phyloP scores from a whole-genome alignment of 495 filamentous ascomycete species.

The Penicillium egyptiacum region DNA sequence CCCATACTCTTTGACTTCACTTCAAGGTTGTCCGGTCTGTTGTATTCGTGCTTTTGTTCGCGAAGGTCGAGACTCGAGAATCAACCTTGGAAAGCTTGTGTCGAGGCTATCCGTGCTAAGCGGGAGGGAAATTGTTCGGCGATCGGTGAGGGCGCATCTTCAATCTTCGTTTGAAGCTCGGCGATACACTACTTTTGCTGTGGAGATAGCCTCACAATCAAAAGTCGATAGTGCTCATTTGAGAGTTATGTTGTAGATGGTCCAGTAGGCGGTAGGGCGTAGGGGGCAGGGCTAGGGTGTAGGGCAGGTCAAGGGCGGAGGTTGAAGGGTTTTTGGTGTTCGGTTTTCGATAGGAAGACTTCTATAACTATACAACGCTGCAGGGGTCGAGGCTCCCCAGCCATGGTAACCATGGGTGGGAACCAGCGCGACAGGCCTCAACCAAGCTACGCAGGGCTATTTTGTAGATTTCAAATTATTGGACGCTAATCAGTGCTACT shows the following conservation, averaged over 20 bases:
- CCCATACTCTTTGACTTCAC: background rate
- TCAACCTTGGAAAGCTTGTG: background rate
- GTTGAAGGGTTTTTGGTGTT: background rate
- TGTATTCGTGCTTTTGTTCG: conserved; percentile 1
- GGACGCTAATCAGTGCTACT: fast-evolving
- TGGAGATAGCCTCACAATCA: conserved; percentile 6
- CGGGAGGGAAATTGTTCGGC: background rate
- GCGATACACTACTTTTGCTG: background rate
- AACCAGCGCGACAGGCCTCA: background rate
- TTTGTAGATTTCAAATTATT: background rate
- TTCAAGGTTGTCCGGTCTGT: background rate
- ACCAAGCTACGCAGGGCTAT: background rate
- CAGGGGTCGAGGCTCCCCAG: too few species aligned
- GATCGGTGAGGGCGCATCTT: background rate
- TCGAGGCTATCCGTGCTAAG: background rate
- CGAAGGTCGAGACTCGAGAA: background rate
- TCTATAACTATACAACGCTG: too few species aligned
- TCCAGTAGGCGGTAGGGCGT: background rate
- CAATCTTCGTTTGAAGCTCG: background rate
- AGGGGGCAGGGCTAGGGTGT: too few species aligned
- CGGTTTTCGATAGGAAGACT: background rate
- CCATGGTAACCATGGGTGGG: too few species aligned
- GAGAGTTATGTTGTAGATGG: background rate
- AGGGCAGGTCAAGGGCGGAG: too few species aligned
- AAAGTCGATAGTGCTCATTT: background rate